A percentile compares a stretch with the other conserved stretches of the same genome.
Conservation (phyloP, 768 basidiomycete species). For the Hortiboletus campestris region DNA sequence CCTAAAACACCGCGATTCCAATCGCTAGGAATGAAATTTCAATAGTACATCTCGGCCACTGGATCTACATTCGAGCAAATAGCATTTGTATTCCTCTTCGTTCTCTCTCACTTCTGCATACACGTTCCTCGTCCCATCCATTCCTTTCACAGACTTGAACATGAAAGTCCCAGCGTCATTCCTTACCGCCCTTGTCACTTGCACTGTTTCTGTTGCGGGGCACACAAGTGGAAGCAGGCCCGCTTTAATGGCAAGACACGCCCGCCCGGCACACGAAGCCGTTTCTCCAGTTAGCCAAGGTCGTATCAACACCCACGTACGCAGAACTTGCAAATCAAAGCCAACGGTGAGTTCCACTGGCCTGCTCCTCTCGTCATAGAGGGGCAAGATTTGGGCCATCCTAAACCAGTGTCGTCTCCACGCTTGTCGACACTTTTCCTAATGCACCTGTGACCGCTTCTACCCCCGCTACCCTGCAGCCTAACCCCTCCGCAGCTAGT, state of each 20-base stretch:
- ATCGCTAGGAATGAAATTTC: not conserved
- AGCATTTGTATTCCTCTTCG: not conserved
- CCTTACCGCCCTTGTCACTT: not conserved
- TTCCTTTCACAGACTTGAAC: not conserved
- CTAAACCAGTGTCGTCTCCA: not conserved
- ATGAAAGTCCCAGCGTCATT: not conserved
- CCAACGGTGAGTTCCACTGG: not conserved
- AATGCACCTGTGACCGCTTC: not conserved
- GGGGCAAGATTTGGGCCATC: not conserved
- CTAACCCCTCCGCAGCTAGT: not conserved
- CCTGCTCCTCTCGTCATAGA: not conserved
- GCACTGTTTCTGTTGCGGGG: not conserved
- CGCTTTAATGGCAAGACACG: slow-evolving; percentile 6
- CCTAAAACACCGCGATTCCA: slow-evolving; percentile 1
- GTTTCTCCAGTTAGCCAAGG: not conserved
- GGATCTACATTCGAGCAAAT: not conserved
- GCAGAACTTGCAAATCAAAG: not conserved
- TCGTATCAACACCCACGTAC: not conserved
- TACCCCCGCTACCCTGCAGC: not conserved
- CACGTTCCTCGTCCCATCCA: not conserved
- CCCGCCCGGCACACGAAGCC: not conserved
- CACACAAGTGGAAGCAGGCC: not conserved
- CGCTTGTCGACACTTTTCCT: not conserved
- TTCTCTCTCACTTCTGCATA: no score
- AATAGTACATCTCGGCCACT: not conserved